These are phyloP conservation scores for Babesia microti DNA, from an alignment of 169 alveolate species.

Conservation along the genomic window DNA sequence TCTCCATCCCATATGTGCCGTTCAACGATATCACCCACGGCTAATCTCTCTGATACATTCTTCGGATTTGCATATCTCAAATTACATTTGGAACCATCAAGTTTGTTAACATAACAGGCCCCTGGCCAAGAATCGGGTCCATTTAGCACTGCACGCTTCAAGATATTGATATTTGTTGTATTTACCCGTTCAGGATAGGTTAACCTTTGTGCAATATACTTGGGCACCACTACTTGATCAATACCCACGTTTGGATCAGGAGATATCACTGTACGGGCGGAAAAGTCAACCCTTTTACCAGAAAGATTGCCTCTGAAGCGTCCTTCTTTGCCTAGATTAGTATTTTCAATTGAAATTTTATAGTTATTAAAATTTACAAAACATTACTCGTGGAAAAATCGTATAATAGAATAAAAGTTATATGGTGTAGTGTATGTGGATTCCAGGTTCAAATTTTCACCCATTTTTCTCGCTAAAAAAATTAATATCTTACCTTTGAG, in stretches of 20 bases:
- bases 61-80: constrained; percentile 74
- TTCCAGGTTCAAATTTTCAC: too few species aligned
- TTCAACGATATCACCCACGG: constrained; percentile 92
- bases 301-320: constrained; percentile 96
- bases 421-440: too few species aligned
- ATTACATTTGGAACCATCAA: constrained; percentile 64
- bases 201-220: constrained; percentile 86
- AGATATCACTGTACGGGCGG: constrained; percentile 97
- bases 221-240: constrained; percentile 95
- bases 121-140: constrained; percentile 96
- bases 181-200: constrained; percentile 95
- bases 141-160: constrained; percentile 76
- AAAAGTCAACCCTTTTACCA: constrained; percentile 98
- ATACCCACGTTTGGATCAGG: constrained; percentile 98
- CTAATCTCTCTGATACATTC: constrained; percentile 56
- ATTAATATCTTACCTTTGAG: constrained; percentile 49
- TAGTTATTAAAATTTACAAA: too few species aligned
- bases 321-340: constrained; percentile 94
- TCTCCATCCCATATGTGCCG: constrained; percentile 96
- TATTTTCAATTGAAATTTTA: too few species aligned
- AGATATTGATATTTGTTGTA: constrained; percentile 68
- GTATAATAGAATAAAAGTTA: too few species aligned
- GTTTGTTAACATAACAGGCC: constrained; percentile 78
- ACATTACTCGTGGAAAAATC: too few species aligned
- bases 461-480: background rate